Evolutionary conservation across 805 yeast species (phyloP).

Genomic region (Pichia phayaonensis): DNA sequence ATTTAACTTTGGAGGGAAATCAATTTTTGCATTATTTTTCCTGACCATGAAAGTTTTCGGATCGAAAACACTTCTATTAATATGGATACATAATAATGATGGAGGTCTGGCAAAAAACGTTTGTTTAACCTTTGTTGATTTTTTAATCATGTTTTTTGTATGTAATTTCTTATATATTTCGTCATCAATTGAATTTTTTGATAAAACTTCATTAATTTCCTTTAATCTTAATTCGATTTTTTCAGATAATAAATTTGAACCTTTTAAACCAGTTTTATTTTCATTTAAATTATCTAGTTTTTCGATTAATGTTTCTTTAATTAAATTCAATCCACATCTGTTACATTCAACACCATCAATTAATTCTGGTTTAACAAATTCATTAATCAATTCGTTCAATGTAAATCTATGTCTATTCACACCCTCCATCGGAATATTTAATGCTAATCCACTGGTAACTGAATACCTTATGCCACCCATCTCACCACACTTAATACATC

Average conservation of each 20-base stretch:
- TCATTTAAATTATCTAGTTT: slow-evolving; percentile 25
- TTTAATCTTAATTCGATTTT: slow-evolving; percentile 39
- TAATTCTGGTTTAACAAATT: slow-evolving; percentile 73
- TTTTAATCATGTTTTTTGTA: slow-evolving; percentile 65
- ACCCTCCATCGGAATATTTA: slow-evolving; percentile 48
- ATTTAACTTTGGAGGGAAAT: slow-evolving; percentile 64
- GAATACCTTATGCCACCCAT: slow-evolving; percentile 87
- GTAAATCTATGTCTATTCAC: slow-evolving; percentile 34
- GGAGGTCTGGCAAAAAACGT: slow-evolving; percentile 76
- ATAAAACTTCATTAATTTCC: slow-evolving; percentile 45
- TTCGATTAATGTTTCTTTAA: slow-evolving; percentile 40
- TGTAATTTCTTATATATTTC: slow-evolving; percentile 67
- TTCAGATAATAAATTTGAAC: slow-evolving; percentile 16
- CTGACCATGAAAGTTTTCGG: slow-evolving; percentile 74
- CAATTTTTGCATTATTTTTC: slow-evolving; percentile 77
- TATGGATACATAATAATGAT: slow-evolving; percentile 73
- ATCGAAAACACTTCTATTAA: slow-evolving; percentile 90
- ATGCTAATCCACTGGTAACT: slow-evolving; percentile 64
- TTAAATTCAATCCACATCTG: slow-evolving; percentile 72
- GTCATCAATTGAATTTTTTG: slow-evolving; percentile 67
- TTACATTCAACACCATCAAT: slow-evolving; percentile 94
- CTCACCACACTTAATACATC: slow-evolving; percentile 87
- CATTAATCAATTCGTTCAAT: slow-evolving; percentile 47
- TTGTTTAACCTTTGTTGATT: slow-evolving; percentile 79
- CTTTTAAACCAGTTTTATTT: slow-evolving; percentile 8